Percentiles rank a stretch among this genome's conserved stretches.
Evolutionary conservation across 2,329 filamentous ascomycete species (phyloP).

Genomic region (Zasmidium angulare): DNA sequence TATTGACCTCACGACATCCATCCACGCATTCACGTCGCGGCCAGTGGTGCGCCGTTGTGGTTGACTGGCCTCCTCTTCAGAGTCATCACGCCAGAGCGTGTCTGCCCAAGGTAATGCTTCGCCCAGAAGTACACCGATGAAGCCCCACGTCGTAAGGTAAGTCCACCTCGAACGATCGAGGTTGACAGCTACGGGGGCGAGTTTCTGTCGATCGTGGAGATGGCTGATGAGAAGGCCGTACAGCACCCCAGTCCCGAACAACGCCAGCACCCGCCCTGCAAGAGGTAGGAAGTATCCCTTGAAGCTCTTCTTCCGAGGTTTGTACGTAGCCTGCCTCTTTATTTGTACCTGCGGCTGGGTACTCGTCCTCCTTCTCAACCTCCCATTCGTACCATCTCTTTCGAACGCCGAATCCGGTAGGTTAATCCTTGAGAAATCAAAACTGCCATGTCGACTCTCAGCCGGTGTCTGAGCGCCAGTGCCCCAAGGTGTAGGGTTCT

Average conservation of each 20-base stretch:
- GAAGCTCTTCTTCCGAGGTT: constrained; percentile 25
- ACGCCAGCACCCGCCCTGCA: constrained; percentile 43
- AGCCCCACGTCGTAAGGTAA: constrained; percentile 80
- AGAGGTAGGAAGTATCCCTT: constrained; percentile 45
- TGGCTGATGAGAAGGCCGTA: constrained; percentile 82
- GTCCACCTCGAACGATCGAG: constrained; percentile 58
- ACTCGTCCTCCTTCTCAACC: constrained; percentile 25
- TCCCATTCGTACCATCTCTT: constrained; percentile 23
- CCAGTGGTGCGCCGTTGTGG: constrained; percentile 11
- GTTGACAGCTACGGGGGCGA: constrained; percentile 63
- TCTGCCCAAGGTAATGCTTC: constrained; percentile 84
- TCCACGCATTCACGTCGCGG: constrained; percentile 55
- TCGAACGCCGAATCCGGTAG: constrained; percentile 26
- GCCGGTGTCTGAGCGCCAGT: constrained; percentile 71
- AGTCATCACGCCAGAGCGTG: constrained; percentile 62
- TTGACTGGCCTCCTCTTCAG: constrained; percentile 27
- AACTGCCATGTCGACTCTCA: constrained; percentile 25
- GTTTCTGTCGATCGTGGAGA: constrained; percentile 67
- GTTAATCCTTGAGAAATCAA: constrained; percentile 26
- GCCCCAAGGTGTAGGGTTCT: constrained; percentile 67
- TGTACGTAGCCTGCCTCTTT: constrained; percentile 7
- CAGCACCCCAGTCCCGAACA: constrained; percentile 76
- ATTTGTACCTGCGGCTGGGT: constrained; percentile 23
- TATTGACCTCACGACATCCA: constrained; percentile 66
- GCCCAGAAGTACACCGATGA: constrained; percentile 74